Percentiles rank a stretch among this genome's conserved stretches.
These are phyloP conservation scores for Chenopodium album DNA, from an alignment of 148 eudicot genomes.

Conservation along the genomic window DNA sequence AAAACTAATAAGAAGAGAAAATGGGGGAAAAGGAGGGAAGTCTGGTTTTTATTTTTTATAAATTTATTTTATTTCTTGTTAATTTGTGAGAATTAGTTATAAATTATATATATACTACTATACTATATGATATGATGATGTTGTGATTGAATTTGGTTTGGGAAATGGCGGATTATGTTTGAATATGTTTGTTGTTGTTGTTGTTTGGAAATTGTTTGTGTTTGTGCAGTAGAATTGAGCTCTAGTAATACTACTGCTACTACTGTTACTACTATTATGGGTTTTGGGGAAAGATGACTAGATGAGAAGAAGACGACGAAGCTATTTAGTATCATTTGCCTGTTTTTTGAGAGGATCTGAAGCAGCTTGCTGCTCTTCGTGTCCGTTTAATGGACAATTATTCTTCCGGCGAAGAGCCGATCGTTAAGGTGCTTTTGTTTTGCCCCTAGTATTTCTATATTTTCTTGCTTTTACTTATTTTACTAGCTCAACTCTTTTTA, in stretches of 20 bases:
- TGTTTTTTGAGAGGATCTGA: constrained; percentile 37
- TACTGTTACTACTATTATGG: neutral
- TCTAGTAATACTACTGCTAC: no score
- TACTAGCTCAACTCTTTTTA: neutral
- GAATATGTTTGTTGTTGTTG: constrained; percentile 33
- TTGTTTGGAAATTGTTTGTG: constrained; percentile 25
- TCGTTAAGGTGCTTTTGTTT: constrained; percentile 54
- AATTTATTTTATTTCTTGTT: neutral
- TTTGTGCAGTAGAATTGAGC: constrained; percentile 49
- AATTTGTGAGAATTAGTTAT: neutral
- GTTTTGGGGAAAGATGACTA: constrained; percentile 24
- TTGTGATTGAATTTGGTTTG: neutral
- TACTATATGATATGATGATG: neutral
- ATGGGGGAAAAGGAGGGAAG: constrained; percentile 27
- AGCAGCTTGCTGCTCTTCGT: constrained; percentile 8
- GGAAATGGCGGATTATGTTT: constrained; percentile 15
- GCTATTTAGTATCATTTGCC: constrained; percentile 28
- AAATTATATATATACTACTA: no score
- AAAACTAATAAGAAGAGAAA: neutral
- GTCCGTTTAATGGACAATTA: constrained; percentile 63
- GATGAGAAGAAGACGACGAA: constrained; percentile 32
- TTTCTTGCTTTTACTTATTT: neutral
- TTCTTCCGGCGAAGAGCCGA: constrained; percentile 83
- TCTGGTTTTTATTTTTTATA: neutral
- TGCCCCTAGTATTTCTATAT: neutral